Conservation (phyloP, 1,284 basidiomycete genomes). For the Papiliotrema flavescens region DNA sequence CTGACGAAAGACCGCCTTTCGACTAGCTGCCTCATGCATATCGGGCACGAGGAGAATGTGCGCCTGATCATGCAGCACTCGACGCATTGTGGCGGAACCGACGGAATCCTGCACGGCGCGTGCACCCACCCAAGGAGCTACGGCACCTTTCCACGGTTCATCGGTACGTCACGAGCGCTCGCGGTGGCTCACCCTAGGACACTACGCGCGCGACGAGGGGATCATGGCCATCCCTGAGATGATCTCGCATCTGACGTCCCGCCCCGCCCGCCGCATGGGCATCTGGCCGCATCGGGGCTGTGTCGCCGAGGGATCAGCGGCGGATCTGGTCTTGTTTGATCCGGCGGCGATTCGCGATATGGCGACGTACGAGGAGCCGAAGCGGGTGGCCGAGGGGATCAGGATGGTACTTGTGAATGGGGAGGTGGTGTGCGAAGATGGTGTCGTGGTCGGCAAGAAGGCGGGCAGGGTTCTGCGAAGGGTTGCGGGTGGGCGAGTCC, state of each 20-base stretch:
- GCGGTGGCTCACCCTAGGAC: slow-evolving; percentile 6
- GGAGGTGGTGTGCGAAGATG: slow-evolving; percentile 33
- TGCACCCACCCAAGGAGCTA: slow-evolving; percentile 37
- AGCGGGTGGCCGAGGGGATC: slow-evolving; percentile 25
- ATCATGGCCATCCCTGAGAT: slow-evolving; percentile 30
- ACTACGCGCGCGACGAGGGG: slow-evolving; percentile 36
- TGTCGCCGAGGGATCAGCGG: slow-evolving; percentile 31
- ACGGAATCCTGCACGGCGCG: slow-evolving; percentile 41
- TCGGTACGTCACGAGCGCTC: slow-evolving; percentile 10
- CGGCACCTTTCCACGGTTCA: slow-evolving; percentile 42
- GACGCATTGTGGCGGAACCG: slow-evolving; percentile 38
- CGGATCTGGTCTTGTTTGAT: slow-evolving; percentile 45
- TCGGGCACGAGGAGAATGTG: slow-evolving; percentile 47
- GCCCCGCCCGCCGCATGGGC: slow-evolving; percentile 41
- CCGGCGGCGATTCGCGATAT: slow-evolving; percentile 32
- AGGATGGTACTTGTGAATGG: slow-evolving; percentile 45
- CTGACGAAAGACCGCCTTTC: slow-evolving; percentile 37
- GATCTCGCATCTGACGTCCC: slow-evolving; percentile 44
- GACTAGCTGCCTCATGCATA: slow-evolving; percentile 44
- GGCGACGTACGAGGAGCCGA: slow-evolving; percentile 37
- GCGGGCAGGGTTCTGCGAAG: slow-evolving; percentile 45
- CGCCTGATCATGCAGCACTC: slow-evolving; percentile 38
- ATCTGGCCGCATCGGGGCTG: slow-evolving; percentile 39
- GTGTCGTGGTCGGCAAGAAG: slow-evolving; percentile 27
- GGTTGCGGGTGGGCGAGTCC: slow-evolving; percentile 45